Evolutionary conservation across 495 filamentous ascomycete species (phyloP).

Genomic region (Neurospora tetrasperma): DNA sequence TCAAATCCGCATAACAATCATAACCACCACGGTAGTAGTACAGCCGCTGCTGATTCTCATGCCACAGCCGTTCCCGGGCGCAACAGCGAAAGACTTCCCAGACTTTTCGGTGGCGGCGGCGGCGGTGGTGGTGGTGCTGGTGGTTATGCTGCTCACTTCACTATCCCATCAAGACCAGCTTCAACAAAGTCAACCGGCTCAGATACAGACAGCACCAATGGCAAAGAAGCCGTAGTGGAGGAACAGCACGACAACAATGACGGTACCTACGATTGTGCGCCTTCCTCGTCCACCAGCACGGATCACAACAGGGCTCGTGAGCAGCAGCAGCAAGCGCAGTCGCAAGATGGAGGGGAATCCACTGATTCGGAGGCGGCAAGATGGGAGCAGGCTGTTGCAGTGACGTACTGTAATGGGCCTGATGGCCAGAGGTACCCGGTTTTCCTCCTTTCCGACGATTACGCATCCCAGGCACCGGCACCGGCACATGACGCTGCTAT

Average conservation of each 20-base stretch:
- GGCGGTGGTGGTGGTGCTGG: not conserved
- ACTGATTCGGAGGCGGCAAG: not conserved
- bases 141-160: not conserved
- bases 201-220: not conserved
- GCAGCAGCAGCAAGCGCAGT: not conserved
- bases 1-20: not conserved
- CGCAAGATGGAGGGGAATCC: not conserved
- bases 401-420: not conserved
- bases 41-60: not conserved
- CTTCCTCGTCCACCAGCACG: not conserved
- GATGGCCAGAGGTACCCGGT: not conserved
- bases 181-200: not conserved
- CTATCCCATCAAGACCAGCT: not conserved
- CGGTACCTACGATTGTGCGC: not conserved
- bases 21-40: not conserved
- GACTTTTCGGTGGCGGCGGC: not conserved
- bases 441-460: not conserved
- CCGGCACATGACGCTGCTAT: not conserved
- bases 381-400: not conserved
- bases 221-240: not conserved
- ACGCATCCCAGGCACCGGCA: not conserved
- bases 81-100: not conserved
- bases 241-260: not conserved
- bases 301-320: not conserved
- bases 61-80: not conserved